Percentiles rank a stretch among this genome's conserved stretches.
Evolutionary conservation across 2,329 filamentous ascomycete genomes (phyloP).

Genomic region (Aspergillus sp.): DNA sequence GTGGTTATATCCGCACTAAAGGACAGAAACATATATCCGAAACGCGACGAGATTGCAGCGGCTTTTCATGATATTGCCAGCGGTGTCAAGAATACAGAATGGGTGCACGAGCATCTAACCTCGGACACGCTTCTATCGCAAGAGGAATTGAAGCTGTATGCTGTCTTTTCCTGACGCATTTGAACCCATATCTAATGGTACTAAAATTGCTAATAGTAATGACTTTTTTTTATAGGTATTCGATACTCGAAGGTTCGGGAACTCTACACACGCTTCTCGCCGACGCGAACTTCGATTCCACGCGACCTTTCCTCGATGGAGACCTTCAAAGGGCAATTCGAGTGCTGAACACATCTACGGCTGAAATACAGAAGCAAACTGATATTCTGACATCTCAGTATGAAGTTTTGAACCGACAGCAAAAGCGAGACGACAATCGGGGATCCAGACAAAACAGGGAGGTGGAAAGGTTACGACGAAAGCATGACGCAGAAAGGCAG

Average conservation of each 20-base stretch:
- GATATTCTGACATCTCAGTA: constrained; percentile 33
- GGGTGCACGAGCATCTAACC: constrained; percentile 33
- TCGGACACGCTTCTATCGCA: constrained; percentile 38
- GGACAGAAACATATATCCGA: constrained; percentile 29
- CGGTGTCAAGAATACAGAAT: constrained; percentile 26
- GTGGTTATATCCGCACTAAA: constrained; percentile 28
- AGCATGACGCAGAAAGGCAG: constrained; percentile 37
- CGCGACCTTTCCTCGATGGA: constrained; percentile 40
- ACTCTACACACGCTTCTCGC: constrained; percentile 29
- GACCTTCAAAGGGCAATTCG: constrained; percentile 39
- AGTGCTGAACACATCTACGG: constrained; percentile 38
- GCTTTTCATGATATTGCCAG: constrained; percentile 25
- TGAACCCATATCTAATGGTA: background rate
- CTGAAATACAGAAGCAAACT: constrained; percentile 34
- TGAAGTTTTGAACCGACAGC: constrained; percentile 28
- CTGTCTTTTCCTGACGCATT: background rate
- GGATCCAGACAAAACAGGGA: constrained; percentile 26
- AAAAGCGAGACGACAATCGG: constrained; percentile 23
- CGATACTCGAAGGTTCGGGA: constrained; percentile 34
- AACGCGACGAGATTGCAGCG: constrained; percentile 28
- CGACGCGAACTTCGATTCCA: constrained; percentile 28
- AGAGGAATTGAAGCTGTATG: constrained; percentile 41
- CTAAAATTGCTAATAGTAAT: background rate
- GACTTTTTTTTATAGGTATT: constrained; percentile 26
- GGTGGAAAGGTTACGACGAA: constrained; percentile 32